These are phyloP conservation scores for Aureobasidium leucospermi DNA, from an alignment of 2,329 filamentous ascomycete species.

Conservation along the genomic window DNA sequence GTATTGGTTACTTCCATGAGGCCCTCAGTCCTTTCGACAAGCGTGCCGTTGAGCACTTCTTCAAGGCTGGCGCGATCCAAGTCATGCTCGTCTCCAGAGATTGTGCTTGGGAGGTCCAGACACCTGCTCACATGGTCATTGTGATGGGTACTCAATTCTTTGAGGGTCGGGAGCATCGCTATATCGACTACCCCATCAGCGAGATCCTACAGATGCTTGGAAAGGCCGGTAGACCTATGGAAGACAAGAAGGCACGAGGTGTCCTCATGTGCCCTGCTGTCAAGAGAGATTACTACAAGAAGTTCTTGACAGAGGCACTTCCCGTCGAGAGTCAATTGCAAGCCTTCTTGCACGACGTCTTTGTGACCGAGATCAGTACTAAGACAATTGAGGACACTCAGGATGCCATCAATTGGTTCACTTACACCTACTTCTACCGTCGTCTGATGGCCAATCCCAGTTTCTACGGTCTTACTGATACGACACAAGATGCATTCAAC, in stretches of 20 bases:
- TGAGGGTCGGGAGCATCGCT: slow-evolving; percentile 91
- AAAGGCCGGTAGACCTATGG: slow-evolving; percentile 71
- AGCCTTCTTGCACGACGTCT: slow-evolving; percentile 86
- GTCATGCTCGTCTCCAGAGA: slow-evolving; percentile 76
- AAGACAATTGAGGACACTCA: slow-evolving; percentile 93
- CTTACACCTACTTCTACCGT: slow-evolving; percentile 97
- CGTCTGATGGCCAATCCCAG: slow-evolving; percentile 90
- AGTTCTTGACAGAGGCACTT: slow-evolving; percentile 92
- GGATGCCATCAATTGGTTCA: slow-evolving; percentile 96
- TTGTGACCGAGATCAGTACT: slow-evolving; percentile 94
- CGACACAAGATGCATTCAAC: slow-evolving; percentile 87
- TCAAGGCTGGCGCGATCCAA: slow-evolving; percentile 81
- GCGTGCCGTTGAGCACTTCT: slow-evolving; percentile 87
- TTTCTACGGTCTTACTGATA: slow-evolving; percentile 85
- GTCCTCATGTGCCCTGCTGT: slow-evolving; percentile 95
- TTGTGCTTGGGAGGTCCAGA: slow-evolving; percentile 91
- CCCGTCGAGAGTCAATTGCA: slow-evolving; percentile 93
- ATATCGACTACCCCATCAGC: slow-evolving; percentile 90
- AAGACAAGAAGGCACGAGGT: slow-evolving; percentile 75
- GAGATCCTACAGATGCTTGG: slow-evolving; percentile 98
- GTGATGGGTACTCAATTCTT: slow-evolving; percentile 98
- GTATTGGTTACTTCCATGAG: slow-evolving; percentile 96
- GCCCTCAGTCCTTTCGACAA: slow-evolving; percentile 83
- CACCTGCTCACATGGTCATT: slow-evolving; percentile 80
- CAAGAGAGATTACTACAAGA: slow-evolving; percentile 97